Base-by-base conservation (phyloP, 1,284 basidiomycete species). In the Ceratobasidium sp. region DNA sequence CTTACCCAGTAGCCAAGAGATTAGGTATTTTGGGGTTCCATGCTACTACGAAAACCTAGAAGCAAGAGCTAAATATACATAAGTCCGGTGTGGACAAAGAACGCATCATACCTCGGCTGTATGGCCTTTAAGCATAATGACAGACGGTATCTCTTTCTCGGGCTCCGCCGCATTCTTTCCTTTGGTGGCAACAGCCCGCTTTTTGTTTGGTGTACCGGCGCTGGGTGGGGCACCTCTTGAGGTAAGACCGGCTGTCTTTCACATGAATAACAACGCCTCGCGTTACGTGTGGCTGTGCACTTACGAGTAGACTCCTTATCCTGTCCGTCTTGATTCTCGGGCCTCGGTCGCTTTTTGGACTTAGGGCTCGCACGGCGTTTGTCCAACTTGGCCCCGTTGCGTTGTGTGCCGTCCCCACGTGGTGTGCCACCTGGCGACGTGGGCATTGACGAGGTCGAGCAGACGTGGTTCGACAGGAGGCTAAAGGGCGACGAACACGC, bases 21-120 rank as follows among this genome's bases (percentile, higher is more conserved):
- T 83, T 81, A 31, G 80, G 80, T n/a, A 84, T 81, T 49, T 79
- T 81, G 8, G 92, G 90, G 77, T 92, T 93, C 84, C 90, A 94
- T 3, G 88, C 84, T 71, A 89, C 91, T 6, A 91, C 87, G 70
- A 93, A 93, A 1, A 93, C 89, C 90, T 92, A 74, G 1, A 38
- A 42, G 22, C 3, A 20, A 10, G 10, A 10, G 32, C 1, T 10
- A 3, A 5, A 34, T 67, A 34, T 65, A 45, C 22, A 38, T 50
- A 38, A 15, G 25, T 27, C 27, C 43, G 29, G 17, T n/a, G 29
- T 29, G 1, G 12, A 15, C 49, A n/a, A 32, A 58, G 22, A 8
- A 7, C 10, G 12, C 12, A 20, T 50, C 40, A 27, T 35, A 73
- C 72, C 56, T 71, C 71, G 10, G 54, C 47, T 40, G 58, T 52